Evolutionary conservation across 176 grass and related monocot species (phyloP).

Genomic region (Oryza brachyantha): DNA sequence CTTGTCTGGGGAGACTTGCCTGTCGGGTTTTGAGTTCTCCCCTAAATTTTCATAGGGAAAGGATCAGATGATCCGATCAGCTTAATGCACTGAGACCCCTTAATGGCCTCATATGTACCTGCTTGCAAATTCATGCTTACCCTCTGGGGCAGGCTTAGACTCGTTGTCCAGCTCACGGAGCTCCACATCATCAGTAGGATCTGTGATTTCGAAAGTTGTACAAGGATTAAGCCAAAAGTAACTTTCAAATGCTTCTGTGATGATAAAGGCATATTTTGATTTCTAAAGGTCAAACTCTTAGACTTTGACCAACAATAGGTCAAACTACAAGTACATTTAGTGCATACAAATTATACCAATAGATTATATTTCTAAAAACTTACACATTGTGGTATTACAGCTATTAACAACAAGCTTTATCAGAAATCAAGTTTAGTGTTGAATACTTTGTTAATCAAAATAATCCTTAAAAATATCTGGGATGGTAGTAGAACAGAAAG

Average conservation of each 20-base stretch:
- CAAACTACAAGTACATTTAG: not conserved
- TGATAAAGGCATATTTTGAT: not conserved
- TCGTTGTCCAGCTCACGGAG: slow-evolving; percentile 52
- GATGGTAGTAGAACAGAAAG: not conserved
- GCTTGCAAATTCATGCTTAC: slow-evolving; percentile 85
- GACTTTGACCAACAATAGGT: not conserved
- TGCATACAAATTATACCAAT: not conserved
- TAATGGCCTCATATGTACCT: slow-evolving; percentile 39
- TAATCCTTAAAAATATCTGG: not conserved
- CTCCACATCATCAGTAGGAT: slow-evolving; percentile 38
- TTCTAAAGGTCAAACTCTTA: not conserved
- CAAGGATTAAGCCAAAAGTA: slow-evolving; percentile 1
- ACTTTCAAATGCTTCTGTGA: not conserved
- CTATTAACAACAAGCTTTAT: not conserved
- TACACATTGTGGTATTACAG: not conserved
- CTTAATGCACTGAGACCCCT: slow-evolving; percentile 42
- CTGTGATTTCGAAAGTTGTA: slow-evolving; percentile 41
- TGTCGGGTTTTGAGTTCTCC: slow-evolving; percentile 56
- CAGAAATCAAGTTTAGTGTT: not conserved
- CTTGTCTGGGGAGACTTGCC: slow-evolving; percentile 78
- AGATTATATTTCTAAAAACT: not conserved
- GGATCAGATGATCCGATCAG: slow-evolving; percentile 59
- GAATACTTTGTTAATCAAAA: not conserved
- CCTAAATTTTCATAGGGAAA: slow-evolving; percentile 72
- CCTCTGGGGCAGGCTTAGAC: slow-evolving; percentile 61